Evolutionary conservation across 2,329 filamentous ascomycete species (phyloP).

Genomic region (Pestalotiopsis sp.): DNA sequence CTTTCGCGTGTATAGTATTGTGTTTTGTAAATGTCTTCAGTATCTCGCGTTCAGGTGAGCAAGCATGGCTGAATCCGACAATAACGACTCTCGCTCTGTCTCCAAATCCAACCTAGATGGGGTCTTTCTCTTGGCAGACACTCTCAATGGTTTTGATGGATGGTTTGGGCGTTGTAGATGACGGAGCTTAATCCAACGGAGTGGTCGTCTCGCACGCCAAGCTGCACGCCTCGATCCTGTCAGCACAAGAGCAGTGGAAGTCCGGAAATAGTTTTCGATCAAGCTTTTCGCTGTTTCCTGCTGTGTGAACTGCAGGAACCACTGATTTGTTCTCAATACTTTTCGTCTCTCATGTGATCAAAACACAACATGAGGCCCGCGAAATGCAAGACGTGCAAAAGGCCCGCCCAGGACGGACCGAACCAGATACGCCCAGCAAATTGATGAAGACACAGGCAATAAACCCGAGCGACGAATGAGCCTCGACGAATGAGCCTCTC

Average conservation of each 20-base stretch:
- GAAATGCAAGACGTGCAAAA: background rate
- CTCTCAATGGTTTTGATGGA: background rate
- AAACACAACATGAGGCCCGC: background rate
- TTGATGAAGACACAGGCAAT: too few species aligned
- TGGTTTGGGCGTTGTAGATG: background rate
- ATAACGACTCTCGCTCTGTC: background rate
- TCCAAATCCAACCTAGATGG: background rate
- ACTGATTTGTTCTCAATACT: background rate
- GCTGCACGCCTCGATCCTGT: slow-evolving; percentile 9
- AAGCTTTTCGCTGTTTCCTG: background rate
- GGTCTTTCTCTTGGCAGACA: background rate
- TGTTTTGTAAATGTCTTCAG: background rate
- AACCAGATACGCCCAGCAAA: too few species aligned
- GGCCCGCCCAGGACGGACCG: background rate
- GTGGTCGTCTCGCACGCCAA: background rate
- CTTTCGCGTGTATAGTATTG: background rate
- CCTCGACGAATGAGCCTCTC: too few species aligned
- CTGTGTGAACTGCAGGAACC: slow-evolving; percentile 5
- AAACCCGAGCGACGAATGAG: too few species aligned
- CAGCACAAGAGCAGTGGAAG: slow-evolving; percentile 4
- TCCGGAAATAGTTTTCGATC: slow-evolving; percentile 2
- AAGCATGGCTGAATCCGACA: background rate
- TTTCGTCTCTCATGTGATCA: background rate
- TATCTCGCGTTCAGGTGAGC: background rate
- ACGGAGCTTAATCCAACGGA: background rate